These are phyloP conservation scores for Mycena vitilis DNA, from an alignment of 768 basidiomycete species.

Conservation along the genomic window DNA sequence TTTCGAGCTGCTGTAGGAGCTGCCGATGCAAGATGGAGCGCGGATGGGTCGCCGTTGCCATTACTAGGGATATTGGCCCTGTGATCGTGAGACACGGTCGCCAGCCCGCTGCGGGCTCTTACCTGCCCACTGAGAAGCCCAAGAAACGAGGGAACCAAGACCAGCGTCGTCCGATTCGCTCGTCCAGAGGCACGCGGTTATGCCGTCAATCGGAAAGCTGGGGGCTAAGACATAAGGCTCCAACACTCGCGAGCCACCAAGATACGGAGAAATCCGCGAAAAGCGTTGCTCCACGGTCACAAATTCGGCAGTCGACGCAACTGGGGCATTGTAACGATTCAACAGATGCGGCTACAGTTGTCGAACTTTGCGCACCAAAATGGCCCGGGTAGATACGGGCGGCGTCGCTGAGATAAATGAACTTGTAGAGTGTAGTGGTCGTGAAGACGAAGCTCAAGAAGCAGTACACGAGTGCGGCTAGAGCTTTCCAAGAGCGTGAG, in stretches of 20 bases:
- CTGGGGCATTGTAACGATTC: neutral
- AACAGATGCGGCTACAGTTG: neutral
- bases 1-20: slow-evolving; percentile 45
- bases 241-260: slow-evolving; percentile 42
- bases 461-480: slow-evolving; percentile 52
- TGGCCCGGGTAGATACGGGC: neutral
- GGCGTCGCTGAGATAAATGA: slow-evolving; percentile 11
- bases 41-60: slow-evolving; percentile 42
- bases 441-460: slow-evolving; percentile 54
- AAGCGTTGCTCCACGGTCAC: slow-evolving; percentile 47
- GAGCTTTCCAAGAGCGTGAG: slow-evolving; percentile 42
- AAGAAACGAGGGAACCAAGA: slow-evolving; percentile 48
- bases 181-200: slow-evolving; percentile 66
- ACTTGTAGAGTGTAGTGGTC: slow-evolving; percentile 46
- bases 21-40: slow-evolving; percentile 40
- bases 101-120: slow-evolving; percentile 16
- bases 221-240: slow-evolving; percentile 51
- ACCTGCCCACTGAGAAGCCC: slow-evolving; percentile 61
- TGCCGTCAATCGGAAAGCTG: slow-evolving; percentile 24
- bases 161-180: slow-evolving; percentile 46
- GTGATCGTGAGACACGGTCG: slow-evolving; percentile 53
- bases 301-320: slow-evolving; percentile 41
- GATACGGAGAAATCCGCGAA: slow-evolving; percentile 49
- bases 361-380: slow-evolving; percentile 5
- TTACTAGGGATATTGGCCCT: slow-evolving; percentile 20